Evolutionary conservation across 2,329 filamentous ascomycete species (phyloP), one percentile per base, ranked within the genome.

Genomic region (Talaromyces sp.): DNA sequence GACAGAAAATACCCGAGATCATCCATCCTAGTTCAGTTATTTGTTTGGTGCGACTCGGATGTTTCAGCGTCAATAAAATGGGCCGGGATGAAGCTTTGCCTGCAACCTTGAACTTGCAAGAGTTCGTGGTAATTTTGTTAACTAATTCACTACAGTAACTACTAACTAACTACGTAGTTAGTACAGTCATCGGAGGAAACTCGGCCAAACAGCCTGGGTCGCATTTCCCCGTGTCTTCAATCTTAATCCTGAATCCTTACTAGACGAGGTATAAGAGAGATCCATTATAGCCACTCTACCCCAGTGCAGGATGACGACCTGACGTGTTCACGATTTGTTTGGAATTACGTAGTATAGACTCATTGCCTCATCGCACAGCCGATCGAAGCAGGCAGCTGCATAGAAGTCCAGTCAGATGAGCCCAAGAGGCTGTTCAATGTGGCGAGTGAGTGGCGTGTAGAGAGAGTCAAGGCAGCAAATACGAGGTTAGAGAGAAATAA

Each of bases 1-100:
- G n/a, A n/a, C n/a, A 46, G 17, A 45, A 48, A 48, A 48, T 28
- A 33, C 33, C 45, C 43, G 43, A 46, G 43, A 46, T 46, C 43
- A 46, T 13, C 43, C 45, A n/a, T n/a, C n/a, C n/a, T n/a, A n/a
- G n/a, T n/a, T n/a, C 33, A 48, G 45, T 48, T 28, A 19, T 48
- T 48, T 41, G 19, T 33, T 41, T 41, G 25, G 22, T 33, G 25
- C 22, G 17, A 46, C 21, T 45, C 13, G 43, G 22, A 48, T 35
- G 25, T 46, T 46, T 46, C 25, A 46, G 43, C 43, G 43, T 5
- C n/a, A 31, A 17, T 33, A 31, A 46, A 11, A 46, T 3, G 25
- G n/a, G 22, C 41, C 41, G 11, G 41, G 21, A 28, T 28, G 41
- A 45, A n/a, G 41, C 40, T 43, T 2, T 22, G n/a, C n/a, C n/a